These are phyloP conservation scores for Conoideocrella luteorostrata DNA, from an alignment of 2,329 filamentous ascomycete species.

Conservation along the genomic window DNA sequence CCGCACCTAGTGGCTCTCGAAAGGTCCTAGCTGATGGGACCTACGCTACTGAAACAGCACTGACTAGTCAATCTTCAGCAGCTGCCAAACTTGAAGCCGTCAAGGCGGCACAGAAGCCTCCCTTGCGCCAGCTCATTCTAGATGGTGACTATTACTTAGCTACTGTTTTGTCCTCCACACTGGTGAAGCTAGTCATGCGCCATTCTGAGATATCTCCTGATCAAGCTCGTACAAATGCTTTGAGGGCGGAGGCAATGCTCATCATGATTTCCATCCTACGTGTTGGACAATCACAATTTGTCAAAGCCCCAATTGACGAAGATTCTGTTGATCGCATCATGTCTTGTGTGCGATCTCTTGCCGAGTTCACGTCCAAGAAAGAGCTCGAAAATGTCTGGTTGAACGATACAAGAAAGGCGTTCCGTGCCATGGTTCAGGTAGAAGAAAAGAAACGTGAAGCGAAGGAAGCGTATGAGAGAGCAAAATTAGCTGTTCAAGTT, in stretches of 20 bases:
- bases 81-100: conserved; percentile 92
- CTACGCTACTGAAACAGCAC: conserved; percentile 91
- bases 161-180: conserved; percentile 87
- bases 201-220: conserved; percentile 90
- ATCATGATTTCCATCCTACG: conserved; percentile 99
- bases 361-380: conserved; percentile 84
- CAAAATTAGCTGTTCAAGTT: conserved; percentile 89
- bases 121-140: conserved; percentile 86
- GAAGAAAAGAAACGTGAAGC: conserved; percentile 98
- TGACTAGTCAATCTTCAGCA: conserved; percentile 86
- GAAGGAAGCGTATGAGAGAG: conserved; percentile 86
- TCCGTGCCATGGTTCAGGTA: conserved; percentile 92
- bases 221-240: conserved; percentile 78
- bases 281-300: conserved; percentile 97
- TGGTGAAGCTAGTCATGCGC: conserved; percentile 97
- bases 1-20: conserved; percentile 74
- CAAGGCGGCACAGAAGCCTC: conserved; percentile 94
- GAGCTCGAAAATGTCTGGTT: conserved; percentile 89
- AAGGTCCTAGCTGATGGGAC: conserved; percentile 95
- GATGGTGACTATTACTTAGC: conserved; percentile 97
- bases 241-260: conserved; percentile 95
- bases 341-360: conserved; percentile 88
- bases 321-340: conserved; percentile 98
- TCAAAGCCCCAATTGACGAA: conserved; percentile 94
- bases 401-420: conserved; percentile 90